Evolutionary conservation across 768 basidiomycete species (phyloP), one percentile per base, ranked within the genome.

Genomic region (Mycena vitilis): DNA sequence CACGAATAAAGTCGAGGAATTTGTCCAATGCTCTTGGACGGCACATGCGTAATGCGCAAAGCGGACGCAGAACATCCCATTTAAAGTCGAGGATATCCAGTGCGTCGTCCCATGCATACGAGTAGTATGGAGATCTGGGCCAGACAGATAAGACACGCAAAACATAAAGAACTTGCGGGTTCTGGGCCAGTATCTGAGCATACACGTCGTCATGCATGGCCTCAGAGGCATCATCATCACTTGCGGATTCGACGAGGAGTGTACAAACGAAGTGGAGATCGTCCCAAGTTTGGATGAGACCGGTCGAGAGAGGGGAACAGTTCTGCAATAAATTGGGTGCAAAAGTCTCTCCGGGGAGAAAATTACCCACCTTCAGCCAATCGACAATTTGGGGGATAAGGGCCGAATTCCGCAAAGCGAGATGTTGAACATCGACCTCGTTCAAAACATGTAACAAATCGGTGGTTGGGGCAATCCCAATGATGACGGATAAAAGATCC

Each of bases 271-370:
- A 65, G 37, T 30, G 22, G 16, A 65, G 47, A 57, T 65, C 40
- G 1, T 51, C 55, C 63, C 63, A 65, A 5, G 37, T 49, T 7
- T 65, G n/a, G 34, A 65, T 57, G 15, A 65, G 45, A 5, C 51
- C 22, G 4, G 18, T 15, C 15, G 63, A 47, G 18, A 44, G 47
- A 13, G 22, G 23, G 8, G 30, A 44, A 57, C 15, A 51, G 13
- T 16, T 16, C 63, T 65, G 30, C 5, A 30, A 53, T 20, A 1
- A 18, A 49, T 22, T 40, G 4, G 7, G 9, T 30, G 30, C 5
- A 8, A 16, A 7, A 34, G 12, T 11, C 2, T 5, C 34, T 20
- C 4, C 0, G 30, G 30, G 30, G 30, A 25, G 37, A 40, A 30
- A 11, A 30, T 5, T n/a, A 13, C 53, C 18, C 48, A 65, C 63